Evolutionary conservation across 129 eudicot genomes (phyloP), one percentile per base, ranked within the genome.

Genomic region (Heracleum sosnowskyi): DNA sequence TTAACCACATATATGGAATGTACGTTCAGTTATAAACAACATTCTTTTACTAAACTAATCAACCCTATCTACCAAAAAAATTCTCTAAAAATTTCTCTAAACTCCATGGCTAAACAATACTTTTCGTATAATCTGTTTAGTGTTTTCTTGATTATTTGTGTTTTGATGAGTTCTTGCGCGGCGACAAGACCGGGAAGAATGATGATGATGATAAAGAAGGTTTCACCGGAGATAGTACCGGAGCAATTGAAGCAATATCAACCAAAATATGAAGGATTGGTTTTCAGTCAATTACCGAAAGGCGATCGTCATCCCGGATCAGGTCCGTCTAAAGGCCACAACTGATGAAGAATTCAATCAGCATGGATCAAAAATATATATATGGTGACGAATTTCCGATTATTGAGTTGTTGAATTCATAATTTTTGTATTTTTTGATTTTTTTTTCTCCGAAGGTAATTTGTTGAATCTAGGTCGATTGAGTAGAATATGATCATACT

Each of bases 311-410:
- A 84, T 37, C 96, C 97, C 29, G 90, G 91, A 40, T 92, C 97
- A 31, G 97, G 90, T 63, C 97, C 97, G 15, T 92, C 97, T 39
- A 86, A 88, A 75, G 79, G 96, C 64, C 97, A 92, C 82, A 92
- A 92, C 46, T 85, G 78, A 87, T 79, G 76, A 57, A 37, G 81
- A 81, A 55, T 60, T 75, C 83, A 5, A 31, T 7, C 31, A 51
- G 10, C 62, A 7, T 22, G n/a, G 5, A 11, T 18, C 41, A 36
- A 1, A 15, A 10, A 35, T 36, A 26, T 39, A 15, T 35, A 6
- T 51, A 4, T 75, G 39, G 63, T 53, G 63, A 24, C 24, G 9
- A 53, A 7, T 0, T 12, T 2, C 11, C 3, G 11, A 24, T 57
- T 29, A 24, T 10, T 57, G 12, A 57, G n/a, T 57, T 57, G 13